Conservation (phyloP, 2,329 filamentous ascomycete genomes). For the Thermomyces lanuginosus region DNA sequence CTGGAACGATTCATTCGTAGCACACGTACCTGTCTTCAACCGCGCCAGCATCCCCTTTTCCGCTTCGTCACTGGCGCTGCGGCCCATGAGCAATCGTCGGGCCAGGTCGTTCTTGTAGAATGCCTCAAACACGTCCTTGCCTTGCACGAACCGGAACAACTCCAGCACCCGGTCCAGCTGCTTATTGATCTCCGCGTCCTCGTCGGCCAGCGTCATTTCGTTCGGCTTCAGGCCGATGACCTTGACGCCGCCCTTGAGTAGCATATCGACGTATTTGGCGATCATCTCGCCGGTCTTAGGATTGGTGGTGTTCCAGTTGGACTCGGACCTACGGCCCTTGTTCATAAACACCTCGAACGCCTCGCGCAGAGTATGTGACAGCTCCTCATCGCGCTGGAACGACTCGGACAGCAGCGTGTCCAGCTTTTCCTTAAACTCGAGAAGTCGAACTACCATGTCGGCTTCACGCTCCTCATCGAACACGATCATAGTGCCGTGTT, state of each 20-base stretch:
- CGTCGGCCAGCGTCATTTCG: slow-evolving; percentile 52
- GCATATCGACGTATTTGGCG: slow-evolving; percentile 83
- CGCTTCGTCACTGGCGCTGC: slow-evolving; percentile 85
- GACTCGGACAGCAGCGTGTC: slow-evolving; percentile 62
- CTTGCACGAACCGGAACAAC: slow-evolving; percentile 90
- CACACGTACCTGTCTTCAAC: slow-evolving; percentile 50
- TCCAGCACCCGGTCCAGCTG: slow-evolving; percentile 88
- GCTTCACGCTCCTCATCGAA: slow-evolving; percentile 62
- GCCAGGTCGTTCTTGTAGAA: slow-evolving; percentile 99
- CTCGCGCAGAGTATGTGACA: slow-evolving; percentile 65
- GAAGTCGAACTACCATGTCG: slow-evolving; percentile 70
- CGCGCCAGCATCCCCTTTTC: slow-evolving; percentile 91
- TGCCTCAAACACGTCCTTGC: slow-evolving; percentile 93
- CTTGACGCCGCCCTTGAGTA: slow-evolving; percentile 76
- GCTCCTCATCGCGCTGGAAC: slow-evolving; percentile 60
- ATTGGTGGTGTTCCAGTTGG: slow-evolving; percentile 64
- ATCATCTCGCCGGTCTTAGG: slow-evolving; percentile 98
- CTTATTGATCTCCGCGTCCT: slow-evolving; percentile 79
- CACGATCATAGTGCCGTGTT: slow-evolving; percentile 60
- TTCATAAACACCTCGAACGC: slow-evolving; percentile 88
- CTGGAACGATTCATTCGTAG: slow-evolving; percentile 2
- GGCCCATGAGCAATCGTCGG: slow-evolving; percentile 71
- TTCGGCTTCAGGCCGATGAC: slow-evolving; percentile 34
- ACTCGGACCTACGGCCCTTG: slow-evolving; percentile 53
- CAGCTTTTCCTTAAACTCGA: slow-evolving; percentile 64